Evolutionary conservation across 768 basidiomycete genomes (phyloP).

Genomic region (Auricularia auricula-judae): DNA sequence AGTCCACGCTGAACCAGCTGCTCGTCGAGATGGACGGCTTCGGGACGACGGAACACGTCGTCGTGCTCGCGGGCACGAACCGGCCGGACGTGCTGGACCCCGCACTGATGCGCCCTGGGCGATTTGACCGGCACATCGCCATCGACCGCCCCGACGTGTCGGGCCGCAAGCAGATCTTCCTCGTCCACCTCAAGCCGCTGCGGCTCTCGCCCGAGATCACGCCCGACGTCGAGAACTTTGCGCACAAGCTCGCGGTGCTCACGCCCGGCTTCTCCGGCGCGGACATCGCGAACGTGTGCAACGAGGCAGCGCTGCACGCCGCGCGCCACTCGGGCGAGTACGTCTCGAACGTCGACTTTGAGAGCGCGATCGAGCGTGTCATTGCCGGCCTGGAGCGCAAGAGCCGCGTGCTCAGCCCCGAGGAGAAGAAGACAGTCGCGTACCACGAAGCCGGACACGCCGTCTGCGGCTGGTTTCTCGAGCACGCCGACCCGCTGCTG

Average conservation of each 20-base stretch:
- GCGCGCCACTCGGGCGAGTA: slow-evolving; percentile 73
- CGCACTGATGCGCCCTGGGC: slow-evolving; percentile 92
- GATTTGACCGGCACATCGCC: slow-evolving; percentile 93
- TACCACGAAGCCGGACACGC: slow-evolving; percentile 99
- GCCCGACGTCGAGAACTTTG: slow-evolving; percentile 44
- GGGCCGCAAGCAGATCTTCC: slow-evolving; percentile 88
- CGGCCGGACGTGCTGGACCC: slow-evolving; percentile 91
- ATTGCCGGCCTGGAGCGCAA: slow-evolving; percentile 96
- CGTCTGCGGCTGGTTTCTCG: slow-evolving; percentile 96
- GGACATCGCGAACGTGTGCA: slow-evolving; percentile 98
- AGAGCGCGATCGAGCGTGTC: slow-evolving; percentile 95
- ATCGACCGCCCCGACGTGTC: slow-evolving; percentile 93
- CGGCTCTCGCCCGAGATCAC: slow-evolving; percentile 37
- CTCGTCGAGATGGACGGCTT: slow-evolving; percentile 99
- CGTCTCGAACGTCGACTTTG: slow-evolving; percentile 80
- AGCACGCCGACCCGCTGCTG: slow-evolving; percentile 91
- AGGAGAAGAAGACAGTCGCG: slow-evolving; percentile 98
- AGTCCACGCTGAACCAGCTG: slow-evolving; percentile 93
- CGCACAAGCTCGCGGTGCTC: slow-evolving; percentile 89
- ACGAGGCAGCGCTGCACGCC: slow-evolving; percentile 92
- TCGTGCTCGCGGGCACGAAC: slow-evolving; percentile 94
- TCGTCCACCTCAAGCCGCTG: slow-evolving; percentile 82
- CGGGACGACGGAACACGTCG: slow-evolving; percentile 92
- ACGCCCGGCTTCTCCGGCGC: slow-evolving; percentile 98
- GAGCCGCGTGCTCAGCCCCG: slow-evolving; percentile 80